Percentiles rank a stretch among this genome's conserved stretches.
phyloP scores from a whole-genome alignment of 345 rosid species.

The Eucalyptus curtisii region DNA sequence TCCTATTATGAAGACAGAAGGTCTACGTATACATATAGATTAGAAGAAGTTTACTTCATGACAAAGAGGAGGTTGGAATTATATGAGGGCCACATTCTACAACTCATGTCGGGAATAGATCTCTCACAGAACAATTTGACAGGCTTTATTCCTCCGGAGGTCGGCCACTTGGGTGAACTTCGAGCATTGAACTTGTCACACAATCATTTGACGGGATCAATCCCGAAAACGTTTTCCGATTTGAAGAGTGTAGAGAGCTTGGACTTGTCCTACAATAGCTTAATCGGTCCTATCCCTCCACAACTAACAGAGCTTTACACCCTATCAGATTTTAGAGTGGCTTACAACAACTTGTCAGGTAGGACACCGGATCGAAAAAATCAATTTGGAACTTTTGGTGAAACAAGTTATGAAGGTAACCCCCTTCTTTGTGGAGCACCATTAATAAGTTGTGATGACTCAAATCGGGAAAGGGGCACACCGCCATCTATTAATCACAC shows the following conservation, averaged over 20 bases:
- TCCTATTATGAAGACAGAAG: no score
- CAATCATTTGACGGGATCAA: neutral
- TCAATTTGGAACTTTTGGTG: neutral
- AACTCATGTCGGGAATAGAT: neutral
- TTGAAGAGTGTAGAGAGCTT: neutral
- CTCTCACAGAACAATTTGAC: no score
- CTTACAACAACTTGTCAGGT: neutral
- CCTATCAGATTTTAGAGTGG: neutral
- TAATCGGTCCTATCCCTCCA: neutral
- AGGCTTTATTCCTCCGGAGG: no score
- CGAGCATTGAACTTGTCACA: no score
- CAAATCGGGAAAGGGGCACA: neutral
- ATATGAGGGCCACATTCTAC: neutral
- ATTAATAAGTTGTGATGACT: neutral
- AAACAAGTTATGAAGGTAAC: neutral
- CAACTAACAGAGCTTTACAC: neutral
- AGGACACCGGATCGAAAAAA: neutral
- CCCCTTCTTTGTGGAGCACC: neutral
- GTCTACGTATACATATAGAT: no score
- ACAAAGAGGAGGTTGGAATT: neutral
- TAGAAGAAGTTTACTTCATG: neutral
- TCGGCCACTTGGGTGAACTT: no score
- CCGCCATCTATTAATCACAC: neutral
- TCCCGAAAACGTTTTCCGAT: neutral
- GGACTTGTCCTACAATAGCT: neutral